phyloP scores from a whole-genome alignment of 305 asterid genomes.

The Fraxinus platypoda region DNA sequence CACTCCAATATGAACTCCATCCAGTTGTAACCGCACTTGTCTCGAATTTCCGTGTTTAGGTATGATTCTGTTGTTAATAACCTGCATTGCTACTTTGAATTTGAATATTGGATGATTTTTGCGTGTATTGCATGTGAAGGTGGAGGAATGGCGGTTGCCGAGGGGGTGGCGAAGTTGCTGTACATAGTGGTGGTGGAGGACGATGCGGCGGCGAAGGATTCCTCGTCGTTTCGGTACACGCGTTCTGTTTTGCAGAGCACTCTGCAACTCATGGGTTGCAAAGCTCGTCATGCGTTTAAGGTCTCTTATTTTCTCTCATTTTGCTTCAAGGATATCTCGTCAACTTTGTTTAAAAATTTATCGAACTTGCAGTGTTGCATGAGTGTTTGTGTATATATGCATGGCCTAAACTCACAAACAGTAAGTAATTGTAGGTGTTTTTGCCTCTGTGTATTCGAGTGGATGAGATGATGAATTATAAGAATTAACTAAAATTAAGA shows the following conservation, averaged over 20 bases:
- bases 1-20: slow-evolving; percentile 10
- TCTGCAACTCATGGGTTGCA: slow-evolving; percentile 96
- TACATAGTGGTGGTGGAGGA: slow-evolving; percentile 81
- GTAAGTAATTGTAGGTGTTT: background rate
- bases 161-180: slow-evolving; percentile 65
- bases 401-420: background rate
- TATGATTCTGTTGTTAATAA: slow-evolving; percentile 4
- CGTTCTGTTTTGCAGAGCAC: slow-evolving; percentile 90
- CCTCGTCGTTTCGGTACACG: slow-evolving; percentile 72
- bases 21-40: slow-evolving; percentile 16
- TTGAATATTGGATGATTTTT: slow-evolving; percentile 8
- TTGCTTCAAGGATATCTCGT: background rate
- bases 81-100: slow-evolving; percentile 31
- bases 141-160: slow-evolving; percentile 53
- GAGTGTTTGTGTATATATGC: slow-evolving; percentile 23
- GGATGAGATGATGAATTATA: slow-evolving; percentile 12
- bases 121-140: slow-evolving; percentile 27
- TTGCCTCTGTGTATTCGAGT: background rate
- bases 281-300: slow-evolving; percentile 95
- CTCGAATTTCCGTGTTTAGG: slow-evolving; percentile 18
- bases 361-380: slow-evolving; percentile 16
- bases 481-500: background rate
- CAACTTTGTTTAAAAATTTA: background rate
- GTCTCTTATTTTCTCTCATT: slow-evolving; percentile 26
- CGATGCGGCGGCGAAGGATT: slow-evolving; percentile 33